phyloP scores from a whole-genome alignment of 345 rosid genomes.

The Anastatica hierochuntica region DNA sequence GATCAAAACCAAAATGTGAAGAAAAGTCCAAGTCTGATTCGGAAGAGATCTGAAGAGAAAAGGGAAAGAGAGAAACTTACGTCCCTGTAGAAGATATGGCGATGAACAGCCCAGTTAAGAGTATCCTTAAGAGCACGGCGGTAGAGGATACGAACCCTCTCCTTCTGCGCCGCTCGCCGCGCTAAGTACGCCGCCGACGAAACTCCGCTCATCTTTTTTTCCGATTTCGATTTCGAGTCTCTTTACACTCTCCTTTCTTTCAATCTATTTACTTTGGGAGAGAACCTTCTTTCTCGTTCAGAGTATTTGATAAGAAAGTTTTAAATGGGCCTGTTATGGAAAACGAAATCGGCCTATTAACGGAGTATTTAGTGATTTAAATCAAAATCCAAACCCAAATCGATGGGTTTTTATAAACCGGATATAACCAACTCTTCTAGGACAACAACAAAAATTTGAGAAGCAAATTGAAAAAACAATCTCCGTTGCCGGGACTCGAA shows the following conservation, averaged over 20 bases:
- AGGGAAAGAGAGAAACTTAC: slow-evolving; percentile 23
- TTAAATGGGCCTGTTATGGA: neutral
- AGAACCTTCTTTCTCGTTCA: neutral
- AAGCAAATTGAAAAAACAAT: neutral
- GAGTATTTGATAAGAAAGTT: neutral
- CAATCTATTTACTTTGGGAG: neutral
- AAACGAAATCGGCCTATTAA: neutral
- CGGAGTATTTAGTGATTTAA: no score
- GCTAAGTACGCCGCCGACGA: slow-evolving; percentile 59
- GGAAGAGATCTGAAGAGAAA: slow-evolving; percentile 18
- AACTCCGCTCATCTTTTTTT: slow-evolving; percentile 48
- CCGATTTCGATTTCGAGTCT: slow-evolving; percentile 9
- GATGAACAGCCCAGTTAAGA: slow-evolving; percentile 97
- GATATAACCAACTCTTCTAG: no score
- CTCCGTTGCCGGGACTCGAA: slow-evolving; percentile 9
- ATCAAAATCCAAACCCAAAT: no score
- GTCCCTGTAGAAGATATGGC: slow-evolving; percentile 81
- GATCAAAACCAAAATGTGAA: neutral
- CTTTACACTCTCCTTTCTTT: neutral
- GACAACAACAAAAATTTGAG: no score
- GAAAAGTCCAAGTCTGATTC: neutral
- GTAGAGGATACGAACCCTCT: slow-evolving; percentile 85
- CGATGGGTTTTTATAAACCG: no score
- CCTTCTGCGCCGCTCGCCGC: slow-evolving; percentile 85
- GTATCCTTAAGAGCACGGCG: slow-evolving; percentile 91